Evolutionary conservation across 306 rosid species (phyloP), one percentile per base, ranked within the genome.

Genomic region (Vigna hirtella): DNA sequence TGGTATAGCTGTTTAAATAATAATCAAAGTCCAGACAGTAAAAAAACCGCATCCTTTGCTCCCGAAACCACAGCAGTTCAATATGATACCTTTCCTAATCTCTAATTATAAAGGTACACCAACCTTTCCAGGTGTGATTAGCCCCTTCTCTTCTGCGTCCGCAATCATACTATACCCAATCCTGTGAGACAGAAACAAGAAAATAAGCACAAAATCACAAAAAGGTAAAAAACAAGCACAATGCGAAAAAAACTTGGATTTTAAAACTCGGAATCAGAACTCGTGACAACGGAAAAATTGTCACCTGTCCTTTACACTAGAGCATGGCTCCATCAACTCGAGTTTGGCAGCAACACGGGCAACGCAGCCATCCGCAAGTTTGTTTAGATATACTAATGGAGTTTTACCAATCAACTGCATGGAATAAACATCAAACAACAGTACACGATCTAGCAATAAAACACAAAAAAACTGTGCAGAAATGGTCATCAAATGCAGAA

Each of bases 241-340:
- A 74, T 14, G 43, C 52, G 14, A 68, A 12, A 10, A 70, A 71
- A 56, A 70, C 55, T 47, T 24, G 20, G 63, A 61, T 1, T 36
- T 24, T 28, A 62, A 78, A 83, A 26, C 65, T 28, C 51, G 18
- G 15, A 73, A 14, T 10, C 30, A 15, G 63, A 52, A 59, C 67
- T 63, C 61, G 20, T 3, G 15, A 55, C 61, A 30, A 55, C 28
- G 55, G 30, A 20, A 55, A 17, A 52, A 63, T 63, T 36, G 40
- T 1, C 83, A 88, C 90, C 92, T 90, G 88, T 88, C 90, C 80
- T 90, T 90, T 15, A 88, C 91, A 78, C 92, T 90, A 22, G 94
- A 86, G 72, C 88, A 86, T 38, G 94, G 89, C 74, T 86, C 90
- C 92, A 88, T 88, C 80, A 75, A 81, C 80, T 90, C 90, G 18